Base-by-base conservation (phyloP, 2,329 filamentous ascomycete genomes). In the Hymenoscyphus albidus region DNA sequence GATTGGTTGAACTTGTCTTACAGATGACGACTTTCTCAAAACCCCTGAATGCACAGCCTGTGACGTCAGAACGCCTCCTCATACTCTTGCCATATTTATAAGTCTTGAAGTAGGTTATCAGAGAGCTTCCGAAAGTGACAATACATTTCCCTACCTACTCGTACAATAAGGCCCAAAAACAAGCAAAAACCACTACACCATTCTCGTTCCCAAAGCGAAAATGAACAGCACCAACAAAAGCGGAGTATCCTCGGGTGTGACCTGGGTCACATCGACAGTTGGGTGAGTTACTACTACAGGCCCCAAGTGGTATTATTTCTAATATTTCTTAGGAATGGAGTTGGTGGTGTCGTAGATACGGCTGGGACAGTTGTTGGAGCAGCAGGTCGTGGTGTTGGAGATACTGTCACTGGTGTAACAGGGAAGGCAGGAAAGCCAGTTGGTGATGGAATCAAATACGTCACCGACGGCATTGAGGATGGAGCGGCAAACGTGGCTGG, bases 401-500 rank as follows among this genome's bases (percentile, higher is more conserved):
- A 71, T 6, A 72, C 70, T 2, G 65, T 72, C 22, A 71, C 62
- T 44, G 69, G 67, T 5, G 69, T 70, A 0, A 72, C 70, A 1
- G 70, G 70, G 10, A 64, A 61, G 2, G 62, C 62, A 39, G 70
- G 69, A 18, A 72, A 72, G 40, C 68, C 69, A 0, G 67, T 72
- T 42, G 70, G 70, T 1, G 70, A 72, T 62, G 70, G 69, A 0
- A 65, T 72, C 14, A 71, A 71, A 42, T 66, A 70, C 63, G 63
- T 72, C 12, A 67, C 64, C 5, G 59, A 69, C 48, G 70, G 70
- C 1, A 64, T 72, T 31, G 70, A 72, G 62, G 67, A 67, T 2
- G 70, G 70, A 22, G 68, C 68, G 16, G 66, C 69, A 7, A 64
- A 61, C 14, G 67, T 72, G 14, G 70, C 69, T 9, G 61, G 64